Conservation (phyloP, 2,329 filamentous ascomycete genomes). For the Ilyonectria robusta region DNA sequence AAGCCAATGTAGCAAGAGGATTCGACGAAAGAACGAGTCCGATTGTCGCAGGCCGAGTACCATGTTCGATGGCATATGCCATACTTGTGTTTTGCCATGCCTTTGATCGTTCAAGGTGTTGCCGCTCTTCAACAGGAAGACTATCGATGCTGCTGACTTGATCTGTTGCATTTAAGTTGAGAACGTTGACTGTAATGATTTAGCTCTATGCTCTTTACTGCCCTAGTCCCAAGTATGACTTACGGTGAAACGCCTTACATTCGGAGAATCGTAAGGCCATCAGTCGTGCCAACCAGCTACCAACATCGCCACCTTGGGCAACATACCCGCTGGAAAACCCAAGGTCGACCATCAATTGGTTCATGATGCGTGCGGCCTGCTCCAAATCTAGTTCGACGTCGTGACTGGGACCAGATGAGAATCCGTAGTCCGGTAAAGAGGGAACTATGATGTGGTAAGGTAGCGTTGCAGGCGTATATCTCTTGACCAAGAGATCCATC, state of each 20-base stretch:
- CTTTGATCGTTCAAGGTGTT: not conserved
- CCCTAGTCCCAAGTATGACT: not conserved
- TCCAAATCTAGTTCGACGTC: conserved; percentile 41
- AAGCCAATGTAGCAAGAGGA: not conserved
- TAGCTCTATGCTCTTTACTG: not conserved
- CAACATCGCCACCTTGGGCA: no score
- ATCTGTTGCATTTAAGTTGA: not conserved
- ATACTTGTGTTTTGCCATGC: not conserved
- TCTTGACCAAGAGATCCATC: conserved; percentile 32
- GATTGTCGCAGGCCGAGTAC: not conserved
- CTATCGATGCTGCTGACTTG: not conserved
- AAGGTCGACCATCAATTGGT: conserved; percentile 66
- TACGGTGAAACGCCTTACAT: not conserved
- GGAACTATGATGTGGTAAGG: conserved; percentile 72
- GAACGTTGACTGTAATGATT: not conserved
- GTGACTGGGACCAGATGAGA: conserved; percentile 64
- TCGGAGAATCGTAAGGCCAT: not conserved
- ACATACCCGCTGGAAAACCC: conserved; percentile 66
- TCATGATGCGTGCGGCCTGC: conserved; percentile 56
- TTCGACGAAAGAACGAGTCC: conserved; percentile 3
- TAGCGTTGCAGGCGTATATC: conserved; percentile 64
- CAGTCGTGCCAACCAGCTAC: not conserved
- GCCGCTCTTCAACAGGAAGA: not conserved
- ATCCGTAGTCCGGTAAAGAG: conserved; percentile 67
- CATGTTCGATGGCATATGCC: not conserved